phyloP scores from a whole-genome alignment of 2,329 filamentous ascomycete genomes.

The Arthrobotrys iridis region DNA sequence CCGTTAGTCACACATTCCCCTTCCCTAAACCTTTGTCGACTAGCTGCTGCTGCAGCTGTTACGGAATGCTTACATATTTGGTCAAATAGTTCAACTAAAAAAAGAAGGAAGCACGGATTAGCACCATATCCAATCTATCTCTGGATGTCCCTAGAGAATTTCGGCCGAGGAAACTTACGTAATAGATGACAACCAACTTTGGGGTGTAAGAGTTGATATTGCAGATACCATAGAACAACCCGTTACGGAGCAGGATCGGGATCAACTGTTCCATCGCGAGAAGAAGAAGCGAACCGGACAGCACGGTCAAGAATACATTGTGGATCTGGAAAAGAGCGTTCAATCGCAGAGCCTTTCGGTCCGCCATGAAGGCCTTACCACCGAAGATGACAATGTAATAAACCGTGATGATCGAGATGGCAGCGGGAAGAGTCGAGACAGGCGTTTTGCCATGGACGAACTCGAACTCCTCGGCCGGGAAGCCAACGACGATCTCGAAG shows the following conservation, averaged over 20 bases:
- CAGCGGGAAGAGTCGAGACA: constrained; percentile 88
- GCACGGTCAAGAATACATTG: constrained; percentile 90
- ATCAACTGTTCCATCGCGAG: constrained; percentile 93
- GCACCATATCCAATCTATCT: not conserved
- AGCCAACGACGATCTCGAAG: constrained; percentile 79
- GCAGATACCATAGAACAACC: constrained; percentile 91
- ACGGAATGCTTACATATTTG: constrained; percentile 76
- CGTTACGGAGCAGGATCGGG: constrained; percentile 80
- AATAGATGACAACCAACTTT: constrained; percentile 92
- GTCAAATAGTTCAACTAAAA: constrained; percentile 92
- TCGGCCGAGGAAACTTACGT: constrained; percentile 83
- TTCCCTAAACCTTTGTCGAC: not conserved
- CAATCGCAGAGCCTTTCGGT: constrained; percentile 83
- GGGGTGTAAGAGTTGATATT: constrained; percentile 85
- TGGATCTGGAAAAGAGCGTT: constrained; percentile 92
- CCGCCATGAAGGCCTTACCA: constrained; percentile 90
- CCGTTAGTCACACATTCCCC: constrained; percentile 31
- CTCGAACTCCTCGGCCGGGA: constrained; percentile 83
- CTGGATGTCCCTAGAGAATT: not conserved
- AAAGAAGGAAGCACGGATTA: constrained; percentile 59
- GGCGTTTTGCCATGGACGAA: constrained; percentile 84
- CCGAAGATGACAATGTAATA: constrained; percentile 85
- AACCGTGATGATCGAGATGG: constrained; percentile 74
- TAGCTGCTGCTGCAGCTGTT: not conserved
- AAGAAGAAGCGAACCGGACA: constrained; percentile 80